phyloP scores from a whole-genome alignment of 441 rosid genomes.

The Gossypium gossypioides region DNA sequence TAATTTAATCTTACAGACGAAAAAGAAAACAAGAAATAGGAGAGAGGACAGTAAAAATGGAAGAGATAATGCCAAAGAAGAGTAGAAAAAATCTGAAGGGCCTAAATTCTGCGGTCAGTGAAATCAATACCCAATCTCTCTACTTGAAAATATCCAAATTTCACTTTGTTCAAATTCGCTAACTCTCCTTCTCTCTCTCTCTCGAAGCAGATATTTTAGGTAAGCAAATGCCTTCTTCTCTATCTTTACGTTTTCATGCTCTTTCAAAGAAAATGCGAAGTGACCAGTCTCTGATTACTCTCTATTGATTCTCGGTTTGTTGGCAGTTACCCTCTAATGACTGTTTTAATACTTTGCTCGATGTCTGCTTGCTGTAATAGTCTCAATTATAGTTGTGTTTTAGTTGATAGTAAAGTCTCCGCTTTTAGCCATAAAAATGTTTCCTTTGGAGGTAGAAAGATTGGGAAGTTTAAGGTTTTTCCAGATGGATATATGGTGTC shows the following conservation, averaged over 20 bases:
- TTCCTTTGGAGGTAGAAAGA: conserved; percentile 18
- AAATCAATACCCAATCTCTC: conserved; percentile 4
- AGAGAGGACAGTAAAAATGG: neutral
- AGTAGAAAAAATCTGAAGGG: neutral
- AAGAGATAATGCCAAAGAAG: neutral
- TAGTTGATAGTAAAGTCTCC: conserved; percentile 23
- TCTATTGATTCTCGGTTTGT: neutral
- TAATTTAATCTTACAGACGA: neutral
- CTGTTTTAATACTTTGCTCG: conserved; percentile 40
- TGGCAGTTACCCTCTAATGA: conserved; percentile 23
- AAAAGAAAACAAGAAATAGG: neutral
- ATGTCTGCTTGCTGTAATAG: conserved; percentile 36
- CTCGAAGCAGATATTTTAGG: neutral
- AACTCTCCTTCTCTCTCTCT: neutral
- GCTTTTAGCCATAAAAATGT: conserved; percentile 22
- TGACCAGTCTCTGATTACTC: neutral
- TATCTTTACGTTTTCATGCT: neutral
- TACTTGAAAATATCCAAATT: neutral
- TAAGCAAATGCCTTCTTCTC: conserved; percentile 4
- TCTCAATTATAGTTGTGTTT: conserved; percentile 26
- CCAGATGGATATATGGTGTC: conserved; percentile 19
- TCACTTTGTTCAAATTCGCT: neutral
- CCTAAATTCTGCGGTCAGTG: conserved; percentile 8
- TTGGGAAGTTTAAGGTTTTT: conserved; percentile 30
- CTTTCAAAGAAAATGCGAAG: conserved; percentile 13